Evolutionary conservation across 106 monocot genomes (phyloP).

Genomic region (Dioscorea alata): DNA sequence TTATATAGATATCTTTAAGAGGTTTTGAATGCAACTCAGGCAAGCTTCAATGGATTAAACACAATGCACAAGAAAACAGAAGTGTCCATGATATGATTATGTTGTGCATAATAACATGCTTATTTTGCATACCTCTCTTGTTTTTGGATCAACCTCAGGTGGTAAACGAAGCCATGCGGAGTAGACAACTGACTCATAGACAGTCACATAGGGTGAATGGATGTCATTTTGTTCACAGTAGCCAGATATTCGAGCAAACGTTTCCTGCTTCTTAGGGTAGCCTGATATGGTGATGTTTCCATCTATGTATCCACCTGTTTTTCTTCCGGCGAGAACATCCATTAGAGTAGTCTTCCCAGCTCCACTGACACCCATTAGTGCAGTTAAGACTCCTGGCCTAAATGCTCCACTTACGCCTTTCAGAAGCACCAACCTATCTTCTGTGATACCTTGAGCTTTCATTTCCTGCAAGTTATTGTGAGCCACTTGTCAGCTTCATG

Average conservation of each 20-base stretch:
- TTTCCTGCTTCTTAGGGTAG: conserved; percentile 59
- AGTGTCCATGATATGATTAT: too few relatives aligned
- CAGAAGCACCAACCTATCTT: conserved; percentile 38
- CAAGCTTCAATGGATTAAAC: too few relatives aligned
- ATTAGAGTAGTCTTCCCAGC: conserved; percentile 72
- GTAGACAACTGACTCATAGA: conserved; percentile 56
- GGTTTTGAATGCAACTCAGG: too few relatives aligned
- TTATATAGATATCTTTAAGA: too few relatives aligned
- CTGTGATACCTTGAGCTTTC: conserved; percentile 34
- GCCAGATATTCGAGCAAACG: conserved; percentile 56
- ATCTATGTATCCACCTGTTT: conserved; percentile 60
- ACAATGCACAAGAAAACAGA: too few relatives aligned
- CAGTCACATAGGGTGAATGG: conserved; percentile 59
- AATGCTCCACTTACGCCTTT: conserved; percentile 51
- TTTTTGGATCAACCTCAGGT: conserved; percentile 29
- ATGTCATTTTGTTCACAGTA: conserved; percentile 75
- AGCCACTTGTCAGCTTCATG: too few relatives aligned
- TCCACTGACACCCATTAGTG: conserved; percentile 62
- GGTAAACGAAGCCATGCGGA: conserved; percentile 69
- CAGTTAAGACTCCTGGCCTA: conserved; percentile 63
- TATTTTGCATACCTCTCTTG: conserved; percentile 52
- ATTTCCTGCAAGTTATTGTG: conserved; percentile 35
- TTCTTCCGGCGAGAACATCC: conserved; percentile 72
- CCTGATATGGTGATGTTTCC: conserved; percentile 54
- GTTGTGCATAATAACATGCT: too few relatives aligned